Base-by-base conservation (phyloP, 331 rosid genomes). In the Cucumis variabilis region DNA sequence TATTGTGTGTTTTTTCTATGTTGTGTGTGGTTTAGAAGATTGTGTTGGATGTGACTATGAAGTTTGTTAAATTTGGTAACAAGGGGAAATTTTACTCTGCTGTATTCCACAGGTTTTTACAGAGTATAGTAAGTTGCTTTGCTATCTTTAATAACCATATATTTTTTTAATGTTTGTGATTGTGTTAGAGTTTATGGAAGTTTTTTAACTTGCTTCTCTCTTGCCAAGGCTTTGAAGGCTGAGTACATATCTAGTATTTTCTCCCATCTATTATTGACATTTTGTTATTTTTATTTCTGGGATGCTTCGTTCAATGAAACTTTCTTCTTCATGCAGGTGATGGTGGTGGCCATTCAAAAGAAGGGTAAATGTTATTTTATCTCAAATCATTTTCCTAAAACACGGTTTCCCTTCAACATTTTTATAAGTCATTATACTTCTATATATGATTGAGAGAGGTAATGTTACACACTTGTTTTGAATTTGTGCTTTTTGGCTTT, bases 1-100 rank as follows among this genome's bases (percentile, higher is more conserved):
- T 30, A 30, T 30, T 82, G 67, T 65, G 2, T 37, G 44, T 37
- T 10, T 53, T n/a, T 63, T 62, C 6, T 9, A 9, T 72, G 14
- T 72, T 73, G 85, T 30, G 27, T 16, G 63, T 20, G 70, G 13
- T 90, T 41, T 79, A 94, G 97, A 98, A 97, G 86, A 88, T 92
- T 72, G 98, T 93, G 78, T 78, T 97, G 90, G 98, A 97, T 88
- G 89, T 96, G 10, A 20, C 93, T 53, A 95, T 95, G 98, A 98
- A 95, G 93, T 94, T 95, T n/a, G n/a, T n/a, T n/a, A n/a, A n/a
- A n/a, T n/a, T n/a, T n/a, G n/a, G n/a, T n/a, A n/a, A n/a, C n/a
- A n/a, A n/a, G n/a, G n/a, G n/a, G n/a, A n/a, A n/a, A n/a, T n/a
- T n/a, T n/a, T n/a, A n/a, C n/a, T n/a, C n/a, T n/a, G n/a, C n/a